Evolutionary conservation across 345 rosid genomes (phyloP).

Genomic region (Aquilaria sinensis): DNA sequence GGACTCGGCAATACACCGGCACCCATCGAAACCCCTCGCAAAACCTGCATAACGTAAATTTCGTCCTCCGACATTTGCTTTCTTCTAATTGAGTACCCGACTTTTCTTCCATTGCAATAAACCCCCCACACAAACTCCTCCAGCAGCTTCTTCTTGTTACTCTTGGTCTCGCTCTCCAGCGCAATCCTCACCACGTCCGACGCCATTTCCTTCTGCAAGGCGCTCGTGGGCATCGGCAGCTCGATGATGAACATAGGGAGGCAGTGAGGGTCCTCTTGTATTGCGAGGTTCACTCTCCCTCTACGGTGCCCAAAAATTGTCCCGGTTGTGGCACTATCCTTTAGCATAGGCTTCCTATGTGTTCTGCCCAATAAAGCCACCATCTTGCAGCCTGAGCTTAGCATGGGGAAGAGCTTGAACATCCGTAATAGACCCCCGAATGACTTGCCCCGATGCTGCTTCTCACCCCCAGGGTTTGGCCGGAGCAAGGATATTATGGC

Average conservation of each 20-base stretch:
- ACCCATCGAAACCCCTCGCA: constrained; percentile 94
- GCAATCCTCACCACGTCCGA: constrained; percentile 82
- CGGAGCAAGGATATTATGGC: constrained; percentile 68
- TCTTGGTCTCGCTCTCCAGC: constrained; percentile 82
- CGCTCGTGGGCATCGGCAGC: constrained; percentile 68
- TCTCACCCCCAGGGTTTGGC: constrained; percentile 35
- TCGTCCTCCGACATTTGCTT: constrained; percentile 84
- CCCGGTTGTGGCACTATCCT: constrained; percentile 76
- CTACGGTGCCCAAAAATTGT: constrained; percentile 84
- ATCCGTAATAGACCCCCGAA: constrained; percentile 50
- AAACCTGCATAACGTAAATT: constrained; percentile 71
- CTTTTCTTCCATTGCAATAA: constrained; percentile 82
- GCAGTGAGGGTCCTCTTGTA: constrained; percentile 94
- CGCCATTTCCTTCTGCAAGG: constrained; percentile 88
- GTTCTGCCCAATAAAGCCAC: constrained; percentile 72
- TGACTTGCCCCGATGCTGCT: constrained; percentile 37
- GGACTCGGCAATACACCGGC: constrained; percentile 90
- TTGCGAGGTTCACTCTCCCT: constrained; percentile 73
- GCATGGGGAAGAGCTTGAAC: constrained; percentile 91
- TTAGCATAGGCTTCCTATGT: constrained; percentile 53
- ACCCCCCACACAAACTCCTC: constrained; percentile 97
- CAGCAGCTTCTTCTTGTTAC: constrained; percentile 61
- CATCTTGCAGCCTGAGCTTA: constrained; percentile 97
- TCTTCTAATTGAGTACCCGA: constrained; percentile 85
- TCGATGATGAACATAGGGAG: constrained; percentile 74